Conservation (phyloP, 2,329 filamentous ascomycete genomes). For the Colletotrichum tropicale region DNA sequence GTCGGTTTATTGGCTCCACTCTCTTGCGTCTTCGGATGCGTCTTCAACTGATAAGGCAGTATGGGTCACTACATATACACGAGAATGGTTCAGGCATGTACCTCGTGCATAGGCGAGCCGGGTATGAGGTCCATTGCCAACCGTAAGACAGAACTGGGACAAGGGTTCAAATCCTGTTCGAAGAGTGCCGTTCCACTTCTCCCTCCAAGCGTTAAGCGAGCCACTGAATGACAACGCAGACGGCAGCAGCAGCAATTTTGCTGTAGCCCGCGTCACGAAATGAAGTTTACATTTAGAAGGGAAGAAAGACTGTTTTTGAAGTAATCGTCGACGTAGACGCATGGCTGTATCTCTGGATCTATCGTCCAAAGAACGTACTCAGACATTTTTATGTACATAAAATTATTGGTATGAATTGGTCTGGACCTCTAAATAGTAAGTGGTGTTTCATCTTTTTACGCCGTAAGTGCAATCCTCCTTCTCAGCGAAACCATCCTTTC, state of each 20-base stretch:
- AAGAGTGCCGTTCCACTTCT: neutral
- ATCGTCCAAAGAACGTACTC: neutral
- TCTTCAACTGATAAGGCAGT: neutral
- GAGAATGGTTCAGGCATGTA: neutral
- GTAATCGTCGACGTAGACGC: neutral
- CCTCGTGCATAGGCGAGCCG: neutral
- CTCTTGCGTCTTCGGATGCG: too few species aligned
- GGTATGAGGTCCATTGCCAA: neutral
- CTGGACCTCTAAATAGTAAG: neutral
- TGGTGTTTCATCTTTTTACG: accelerated
- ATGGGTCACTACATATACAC: neutral
- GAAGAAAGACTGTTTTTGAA: neutral
- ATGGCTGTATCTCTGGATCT: neutral
- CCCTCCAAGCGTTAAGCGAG: neutral
- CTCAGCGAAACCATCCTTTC: accelerated
- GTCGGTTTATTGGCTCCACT: neutral
- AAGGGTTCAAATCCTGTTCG: neutral
- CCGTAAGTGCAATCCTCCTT: neutral
- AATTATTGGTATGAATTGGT: accelerated
- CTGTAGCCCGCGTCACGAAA: neutral
- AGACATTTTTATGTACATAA: neutral
- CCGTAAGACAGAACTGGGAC: neutral
- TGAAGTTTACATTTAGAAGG: too few species aligned
- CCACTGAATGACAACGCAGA: neutral
- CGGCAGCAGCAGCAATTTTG: neutral